Base-by-base conservation (phyloP, 139 green algal genomes). In the Pedinophyceae sp. region DNA sequence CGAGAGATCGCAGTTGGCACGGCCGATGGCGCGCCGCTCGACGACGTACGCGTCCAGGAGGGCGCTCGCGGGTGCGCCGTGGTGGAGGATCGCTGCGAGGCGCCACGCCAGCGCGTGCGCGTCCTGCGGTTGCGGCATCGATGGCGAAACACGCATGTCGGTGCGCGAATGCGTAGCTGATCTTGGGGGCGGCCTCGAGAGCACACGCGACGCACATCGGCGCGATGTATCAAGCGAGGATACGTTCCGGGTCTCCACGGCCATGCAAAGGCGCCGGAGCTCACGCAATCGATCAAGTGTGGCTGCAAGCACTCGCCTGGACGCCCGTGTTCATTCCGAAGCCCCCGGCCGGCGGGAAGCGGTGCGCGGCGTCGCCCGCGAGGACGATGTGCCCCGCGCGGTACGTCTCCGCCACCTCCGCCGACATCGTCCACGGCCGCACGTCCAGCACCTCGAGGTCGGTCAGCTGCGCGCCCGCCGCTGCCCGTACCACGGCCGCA, bases 281-380 rank as follows among this genome's bases (percentile, higher is more conserved):
- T 48, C 22, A 6, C 7, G 20, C 29, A 18, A 30, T 24, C n/a
- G 30, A 24, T 2, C 34, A 3, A 28, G 3, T 30, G 30, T 1
- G 30, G 3, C 45, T 49, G 30, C 6, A 53, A 18, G 24, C 23
- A 4, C 39, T 15, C 41, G 48, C 65, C 57, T 93, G 84, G 16
- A 94, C 75, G 15, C 88, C 88, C 3, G 88, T 93, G 78, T 96
- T 95, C 83, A 96, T 93, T 24, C 89, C 90, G 70, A 98, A 95
- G 2, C 84, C 89, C 16, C 89, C 89, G 24, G 86, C 83, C 3
- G 79, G 90, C 55, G 54, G 90, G 77, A 77, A 77, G 30, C 64
- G 47, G 62, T 98, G 90, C 1, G 88, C 90, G 1, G 90, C 80
- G 58, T 98, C 90, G 0, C 90, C 90, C 10, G 68, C 73, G 24